Base-by-base conservation (phyloP, 768 basidiomycete genomes). In the Tulasnella sp. region DNA sequence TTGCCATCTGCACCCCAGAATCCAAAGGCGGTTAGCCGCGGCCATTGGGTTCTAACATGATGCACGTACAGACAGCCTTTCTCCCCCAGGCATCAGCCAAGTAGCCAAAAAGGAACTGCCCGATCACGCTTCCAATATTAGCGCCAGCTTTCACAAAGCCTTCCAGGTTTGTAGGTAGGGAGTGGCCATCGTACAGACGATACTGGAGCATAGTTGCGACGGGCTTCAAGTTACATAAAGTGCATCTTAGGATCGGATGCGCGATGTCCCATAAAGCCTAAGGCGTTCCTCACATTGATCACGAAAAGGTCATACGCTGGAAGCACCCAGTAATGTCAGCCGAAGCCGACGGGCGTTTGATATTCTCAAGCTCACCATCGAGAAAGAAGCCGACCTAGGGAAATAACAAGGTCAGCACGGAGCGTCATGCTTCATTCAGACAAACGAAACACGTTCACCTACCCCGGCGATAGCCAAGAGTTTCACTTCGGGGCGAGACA, bases 61-160 rank as follows among this genome's bases (percentile, higher is more conserved):
- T n/a, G 34, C 34, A 39, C 68, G 42, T 38, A 79, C 72, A 93
- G 76, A 93, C 87, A 0, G 90, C 89, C 82, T 93, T 92, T 19
- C 93, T 90, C 5, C 93, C 93, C 4, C 92, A 82, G 14, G 90
- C 86, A 82, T 93, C 92, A 3, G 91, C 92, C 76, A 88, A 85
- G 80, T 91, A 92, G 19, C 91, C 83, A 73, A 83, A 83, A 27
- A 36, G 36, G 79, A 83, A 52, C 68, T 83, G 82, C 46, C 83
- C 92, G 74, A 93, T 89, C 81, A 93, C 92, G 81, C 79, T 52
- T 42, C 82, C 92, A 71, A 93, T 92, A 84, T 93, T 93, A 2
- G 92, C 91, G 4, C 87, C 85, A 4, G 92, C 91, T 82, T 93
- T 91, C 83, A 93, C 80, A 76, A 92, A 87, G 31, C 92, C 92